Evolutionary conservation across 1,284 basidiomycete genomes (phyloP).

Genomic region (Melampsora medusae): DNA sequence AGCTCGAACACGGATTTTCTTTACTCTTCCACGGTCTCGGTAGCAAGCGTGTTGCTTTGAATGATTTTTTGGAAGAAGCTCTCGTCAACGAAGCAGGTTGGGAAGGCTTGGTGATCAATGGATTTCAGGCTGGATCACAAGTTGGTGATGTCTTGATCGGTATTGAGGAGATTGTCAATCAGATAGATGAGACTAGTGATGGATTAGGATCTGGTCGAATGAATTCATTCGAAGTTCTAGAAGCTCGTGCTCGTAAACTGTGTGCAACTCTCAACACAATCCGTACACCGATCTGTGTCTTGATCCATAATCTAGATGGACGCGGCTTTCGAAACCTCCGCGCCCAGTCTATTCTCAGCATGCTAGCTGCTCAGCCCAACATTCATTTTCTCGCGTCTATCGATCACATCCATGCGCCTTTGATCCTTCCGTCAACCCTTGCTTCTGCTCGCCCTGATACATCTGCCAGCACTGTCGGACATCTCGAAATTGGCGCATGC

Average conservation of each 20-base stretch:
- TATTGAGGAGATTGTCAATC: constrained; percentile 59
- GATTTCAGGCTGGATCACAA: constrained; percentile 68
- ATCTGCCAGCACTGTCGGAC: constrained; percentile 9
- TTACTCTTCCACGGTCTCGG: constrained; percentile 81
- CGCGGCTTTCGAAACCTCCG: constrained; percentile 66
- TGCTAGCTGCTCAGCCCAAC: constrained; percentile 66
- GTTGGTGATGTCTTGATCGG: constrained; percentile 69
- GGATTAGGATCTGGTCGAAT: background rate
- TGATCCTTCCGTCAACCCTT: constrained; percentile 63
- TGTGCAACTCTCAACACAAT: constrained; percentile 34
- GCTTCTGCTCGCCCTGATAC: constrained; percentile 51
- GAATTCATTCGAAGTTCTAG: constrained; percentile 45
- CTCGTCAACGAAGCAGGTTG: constrained; percentile 58
- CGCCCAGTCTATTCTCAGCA: constrained; percentile 65
- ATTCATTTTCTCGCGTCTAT: constrained; percentile 78
- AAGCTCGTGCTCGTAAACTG: constrained; percentile 47
- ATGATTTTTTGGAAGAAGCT: constrained; percentile 65
- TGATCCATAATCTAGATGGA: constrained; percentile 84
- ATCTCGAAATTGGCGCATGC: constrained; percentile 52
- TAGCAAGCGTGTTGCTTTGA: constrained; percentile 72
- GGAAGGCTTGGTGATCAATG: constrained; percentile 68
- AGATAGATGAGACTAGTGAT: background rate
- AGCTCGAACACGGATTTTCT: constrained; percentile 78
- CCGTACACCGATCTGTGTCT: constrained; percentile 61
- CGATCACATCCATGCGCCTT: constrained; percentile 76